Percentiles rank a stretch among this genome's conserved stretches.
Conservation (phyloP, 2,329 filamentous ascomycete species). For the Capronia coronata region DNA sequence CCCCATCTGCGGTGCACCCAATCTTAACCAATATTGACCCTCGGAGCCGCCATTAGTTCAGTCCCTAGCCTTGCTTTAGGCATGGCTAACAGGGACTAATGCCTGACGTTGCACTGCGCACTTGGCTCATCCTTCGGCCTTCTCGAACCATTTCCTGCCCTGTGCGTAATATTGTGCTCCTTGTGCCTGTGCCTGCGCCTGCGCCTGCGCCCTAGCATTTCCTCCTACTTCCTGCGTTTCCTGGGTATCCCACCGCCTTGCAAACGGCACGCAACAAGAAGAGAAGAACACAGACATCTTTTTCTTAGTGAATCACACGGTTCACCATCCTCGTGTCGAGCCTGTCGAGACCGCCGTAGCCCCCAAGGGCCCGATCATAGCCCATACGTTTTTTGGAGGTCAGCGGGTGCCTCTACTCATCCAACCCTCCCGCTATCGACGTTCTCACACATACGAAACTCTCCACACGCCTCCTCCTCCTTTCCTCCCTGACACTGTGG, state of each 20-base stretch:
- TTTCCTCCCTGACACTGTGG: no score
- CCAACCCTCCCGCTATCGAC: background rate
- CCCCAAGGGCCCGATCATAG: background rate
- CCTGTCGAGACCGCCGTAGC: no score
- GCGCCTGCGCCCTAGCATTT: conserved; percentile 4
- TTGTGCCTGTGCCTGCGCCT: conserved; percentile 4
- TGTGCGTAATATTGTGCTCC: background rate
- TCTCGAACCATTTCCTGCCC: conserved; percentile 1
- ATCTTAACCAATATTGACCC: conserved; percentile 10
- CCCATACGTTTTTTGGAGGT: no score
- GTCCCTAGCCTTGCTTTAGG: conserved; percentile 10
- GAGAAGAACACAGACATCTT: background rate
- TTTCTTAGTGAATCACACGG: no score
- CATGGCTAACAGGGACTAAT: conserved; percentile 8
- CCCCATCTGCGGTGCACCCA: background rate
- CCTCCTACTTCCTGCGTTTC: background rate
- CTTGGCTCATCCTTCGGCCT: background rate
- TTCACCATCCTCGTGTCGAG: background rate
- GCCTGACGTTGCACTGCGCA: conserved; percentile 9
- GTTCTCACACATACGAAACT: background rate
- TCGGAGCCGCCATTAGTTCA: conserved; percentile 3
- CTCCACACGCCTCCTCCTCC: background rate
- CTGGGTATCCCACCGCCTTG: background rate
- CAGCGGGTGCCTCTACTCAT: background rate
- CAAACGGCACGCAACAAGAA: background rate